A percentile compares a stretch with the other conserved stretches of the same genome.
Conservation (phyloP, 1,139 yeast species). For the Magnusiomyces ingens region DNA sequence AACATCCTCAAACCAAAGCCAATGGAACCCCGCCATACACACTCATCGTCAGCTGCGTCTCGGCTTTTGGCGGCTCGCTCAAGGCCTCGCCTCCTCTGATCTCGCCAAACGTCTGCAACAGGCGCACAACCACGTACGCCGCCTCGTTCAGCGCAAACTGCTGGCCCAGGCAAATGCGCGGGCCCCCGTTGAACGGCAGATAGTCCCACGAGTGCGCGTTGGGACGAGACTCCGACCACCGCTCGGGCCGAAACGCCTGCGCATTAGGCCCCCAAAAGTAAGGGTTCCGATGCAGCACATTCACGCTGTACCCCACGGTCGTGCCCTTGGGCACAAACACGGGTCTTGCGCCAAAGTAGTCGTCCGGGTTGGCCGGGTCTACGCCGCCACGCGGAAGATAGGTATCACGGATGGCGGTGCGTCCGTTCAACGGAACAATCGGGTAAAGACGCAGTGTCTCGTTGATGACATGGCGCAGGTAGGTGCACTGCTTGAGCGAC, state of each 20-base stretch:
- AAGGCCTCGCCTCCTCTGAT: not conserved
- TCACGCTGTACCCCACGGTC: conserved; percentile 40
- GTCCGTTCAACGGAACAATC: conserved; percentile 26
- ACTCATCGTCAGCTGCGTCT: not conserved
- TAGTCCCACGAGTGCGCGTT: conserved; percentile 29
- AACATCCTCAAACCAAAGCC: not conserved
- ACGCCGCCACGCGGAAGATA: conserved; percentile 48
- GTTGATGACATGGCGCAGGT: conserved; percentile 22
- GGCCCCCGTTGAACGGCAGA: conserved; percentile 49
- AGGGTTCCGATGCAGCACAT: conserved; percentile 41
- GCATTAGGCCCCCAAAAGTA: conserved; percentile 46
- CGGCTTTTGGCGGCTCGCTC: not conserved
- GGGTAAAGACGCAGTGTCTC: conserved; percentile 27
- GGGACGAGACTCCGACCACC: conserved; percentile 37
- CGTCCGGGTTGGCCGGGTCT: conserved; percentile 19
- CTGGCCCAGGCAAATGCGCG: conserved; percentile 54
- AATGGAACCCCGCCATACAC: not conserved
- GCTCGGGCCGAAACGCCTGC: conserved; percentile 43
- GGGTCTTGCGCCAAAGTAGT: conserved; percentile 35
- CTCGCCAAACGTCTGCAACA: conserved; percentile 35
- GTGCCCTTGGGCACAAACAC: conserved; percentile 44
- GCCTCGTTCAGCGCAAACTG: conserved; percentile 55
- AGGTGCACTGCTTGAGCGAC: conserved; percentile 38
- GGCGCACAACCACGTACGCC: conserved; percentile 41
- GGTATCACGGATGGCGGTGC: conserved; percentile 30